Evolutionary conservation across 139 green algal genomes (phyloP).

Genomic region (Coccomyxa sp.): DNA sequence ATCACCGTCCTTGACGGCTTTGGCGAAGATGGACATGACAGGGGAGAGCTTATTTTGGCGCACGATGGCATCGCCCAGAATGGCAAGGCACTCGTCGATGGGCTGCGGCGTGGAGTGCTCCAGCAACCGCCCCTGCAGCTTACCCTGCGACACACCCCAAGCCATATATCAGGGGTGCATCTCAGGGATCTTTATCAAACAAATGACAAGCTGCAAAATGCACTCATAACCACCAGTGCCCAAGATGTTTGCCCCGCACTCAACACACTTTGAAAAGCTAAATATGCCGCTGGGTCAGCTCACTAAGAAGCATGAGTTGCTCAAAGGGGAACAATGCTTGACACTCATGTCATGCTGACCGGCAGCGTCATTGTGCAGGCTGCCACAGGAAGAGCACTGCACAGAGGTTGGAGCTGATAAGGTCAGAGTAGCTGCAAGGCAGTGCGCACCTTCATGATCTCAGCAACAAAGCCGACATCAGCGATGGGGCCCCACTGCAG

Average conservation of each 20-base stretch:
- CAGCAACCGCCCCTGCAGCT: neutral
- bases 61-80: neutral
- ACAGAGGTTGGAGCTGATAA: neutral
- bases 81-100: constrained; percentile 3
- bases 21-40: neutral
- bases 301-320: neutral
- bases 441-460: constrained; percentile 1
- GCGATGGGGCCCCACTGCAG: constrained; percentile 8
- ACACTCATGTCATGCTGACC: no score
- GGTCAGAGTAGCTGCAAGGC: neutral
- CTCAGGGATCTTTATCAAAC: neutral
- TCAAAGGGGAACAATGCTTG: no score
- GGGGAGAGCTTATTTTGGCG: neutral
- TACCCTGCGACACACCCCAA: neutral
- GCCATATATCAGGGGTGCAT: neutral
- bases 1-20: neutral
- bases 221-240: no score
- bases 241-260: no score
- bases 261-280: no score
- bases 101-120: neutral
- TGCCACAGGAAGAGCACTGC: neutral
- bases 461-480: neutral
- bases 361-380: neutral
- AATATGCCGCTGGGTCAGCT: neutral
- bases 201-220: neutral